A percentile compares a stretch with the other conserved stretches of the same genome.
Conservation (phyloP, 2,329 filamentous ascomycete genomes). For the Magnaporthiopsis rhizophila region DNA sequence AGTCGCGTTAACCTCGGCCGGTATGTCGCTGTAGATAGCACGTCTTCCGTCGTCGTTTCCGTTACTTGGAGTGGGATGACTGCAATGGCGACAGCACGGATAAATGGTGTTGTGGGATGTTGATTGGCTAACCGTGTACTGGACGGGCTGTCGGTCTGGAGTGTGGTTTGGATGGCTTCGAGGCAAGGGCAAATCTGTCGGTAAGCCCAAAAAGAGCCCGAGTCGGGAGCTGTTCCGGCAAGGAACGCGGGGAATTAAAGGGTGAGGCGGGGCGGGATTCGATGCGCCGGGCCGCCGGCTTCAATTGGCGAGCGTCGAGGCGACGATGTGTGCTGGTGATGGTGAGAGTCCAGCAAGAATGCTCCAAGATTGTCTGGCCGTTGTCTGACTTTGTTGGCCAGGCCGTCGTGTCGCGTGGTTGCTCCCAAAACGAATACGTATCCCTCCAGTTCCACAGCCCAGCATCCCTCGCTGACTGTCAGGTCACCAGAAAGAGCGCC, state of each 20-base stretch:
- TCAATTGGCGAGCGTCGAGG: neutral
- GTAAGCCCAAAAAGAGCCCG: neutral
- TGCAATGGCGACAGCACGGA: neutral
- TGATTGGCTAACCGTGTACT: neutral
- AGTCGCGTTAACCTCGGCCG: neutral
- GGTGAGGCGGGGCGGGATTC: neutral
- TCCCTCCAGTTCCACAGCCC: neutral
- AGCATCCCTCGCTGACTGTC: neutral
- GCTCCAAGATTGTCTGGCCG: neutral
- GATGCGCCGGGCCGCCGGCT: neutral
- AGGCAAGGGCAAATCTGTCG: neutral
- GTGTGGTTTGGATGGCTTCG: neutral
- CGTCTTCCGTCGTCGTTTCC: neutral
- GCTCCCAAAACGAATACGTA: slow-evolving; percentile 5
- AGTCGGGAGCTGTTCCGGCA: neutral
- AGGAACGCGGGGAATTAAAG: neutral
- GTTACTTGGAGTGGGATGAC: neutral
- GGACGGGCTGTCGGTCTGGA: neutral
- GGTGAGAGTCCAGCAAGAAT: neutral
- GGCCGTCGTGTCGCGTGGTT: neutral
- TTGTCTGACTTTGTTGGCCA: neutral
- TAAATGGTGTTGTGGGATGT: neutral
- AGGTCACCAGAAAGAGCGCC: too few species aligned
- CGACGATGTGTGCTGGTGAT: neutral
- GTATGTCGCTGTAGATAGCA: neutral